Percentiles rank a stretch among this genome's conserved stretches.
Conservation (phyloP, 2,329 filamentous ascomycete species). For the Plectosphaerella plurivora region DNA sequence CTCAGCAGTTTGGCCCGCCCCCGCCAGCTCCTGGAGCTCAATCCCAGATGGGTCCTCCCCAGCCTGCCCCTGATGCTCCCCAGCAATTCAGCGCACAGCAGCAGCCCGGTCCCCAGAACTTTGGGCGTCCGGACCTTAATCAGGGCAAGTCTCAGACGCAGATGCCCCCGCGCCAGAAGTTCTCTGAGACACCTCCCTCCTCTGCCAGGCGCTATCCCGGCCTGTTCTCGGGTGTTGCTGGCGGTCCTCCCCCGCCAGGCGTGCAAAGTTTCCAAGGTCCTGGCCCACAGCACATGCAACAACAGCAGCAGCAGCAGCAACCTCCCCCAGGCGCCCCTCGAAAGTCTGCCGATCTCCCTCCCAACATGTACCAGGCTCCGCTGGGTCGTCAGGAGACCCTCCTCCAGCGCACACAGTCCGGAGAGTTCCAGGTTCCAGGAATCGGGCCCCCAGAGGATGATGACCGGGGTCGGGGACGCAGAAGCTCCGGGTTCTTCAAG, state of each 20-base stretch:
- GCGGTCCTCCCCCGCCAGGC: constrained; percentile 10
- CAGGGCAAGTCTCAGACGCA: background rate
- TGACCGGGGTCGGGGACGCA: constrained; percentile 27
- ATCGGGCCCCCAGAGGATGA: constrained; percentile 30
- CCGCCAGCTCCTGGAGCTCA: too few relatives aligned
- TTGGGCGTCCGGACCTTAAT: too few relatives aligned
- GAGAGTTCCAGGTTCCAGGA: constrained; percentile 31
- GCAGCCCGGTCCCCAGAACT: too few relatives aligned
- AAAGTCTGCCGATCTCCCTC: constrained; percentile 10
- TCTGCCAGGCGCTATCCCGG: constrained; percentile 45
- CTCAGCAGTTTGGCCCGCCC: constrained; percentile 4
- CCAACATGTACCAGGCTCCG: constrained; percentile 13
- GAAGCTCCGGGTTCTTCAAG: constrained; percentile 44
- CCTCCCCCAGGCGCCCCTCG: constrained; percentile 12
- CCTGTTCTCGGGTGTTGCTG: constrained; percentile 29
- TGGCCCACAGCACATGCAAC: constrained; percentile 4
- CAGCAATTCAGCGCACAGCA: too few relatives aligned
- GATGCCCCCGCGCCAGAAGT: constrained; percentile 18
- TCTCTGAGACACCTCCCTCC: constrained; percentile 42
- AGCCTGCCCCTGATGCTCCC: too few relatives aligned
- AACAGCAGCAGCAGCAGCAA: constrained; percentile 9
- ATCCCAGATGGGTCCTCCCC: too few relatives aligned
- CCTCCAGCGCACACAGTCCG: constrained; percentile 32
- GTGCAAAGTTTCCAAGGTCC: background rate
- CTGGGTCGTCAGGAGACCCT: constrained; percentile 23